Evolutionary conservation across 2,329 filamentous ascomycete genomes (phyloP), one percentile per base, ranked within the genome.

Genomic region (Claviceps purpurea): DNA sequence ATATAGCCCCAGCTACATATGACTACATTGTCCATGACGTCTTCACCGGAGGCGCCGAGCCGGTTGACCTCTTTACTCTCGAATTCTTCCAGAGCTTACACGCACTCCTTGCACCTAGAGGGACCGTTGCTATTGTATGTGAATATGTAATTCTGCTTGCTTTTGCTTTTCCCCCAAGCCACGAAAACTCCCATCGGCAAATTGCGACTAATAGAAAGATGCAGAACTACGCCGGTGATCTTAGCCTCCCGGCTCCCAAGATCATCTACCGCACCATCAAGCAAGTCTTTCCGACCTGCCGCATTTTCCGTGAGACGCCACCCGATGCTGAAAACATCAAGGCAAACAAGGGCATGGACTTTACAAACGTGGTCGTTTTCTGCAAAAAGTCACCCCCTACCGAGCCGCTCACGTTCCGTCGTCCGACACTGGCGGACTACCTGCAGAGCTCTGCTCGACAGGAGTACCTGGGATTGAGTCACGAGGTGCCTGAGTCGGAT

Each of bases 1-100:
- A 68, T 49, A 59, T 68, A 30, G 60, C 70, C 52, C 65, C 68
- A 7, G 65, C 72, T 47, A 73, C 73, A 30, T 98, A 85, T 65
- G 85, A 96, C 70, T 97, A 95, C 71, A 93, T 98, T 62, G 77
- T 98, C 51, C 93, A 98, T 66, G 93, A 98, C 60, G 93, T 98
- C 24, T 98, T 98, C 66, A 98, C 93, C 0, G 93, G 93, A 24
- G 93, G 93, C 50, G 90, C 89, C 0, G 93, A 97, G 66, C 93
- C 93, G 0, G 81, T 90, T 2, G 75, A 83, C 7, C 79, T 98
- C 7, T 98, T 98, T 68, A 97, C 90, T 0, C 67, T 82, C 5
- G 85, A 93, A 59, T 97, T 98, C 61, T 70, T 98, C 44, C 68
- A 77, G 50, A 81, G 84, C 5, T 73, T 98, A 1, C 72, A 79